phyloP scores from a whole-genome alignment of 768 basidiomycete species.

The Leccinum incarnatum region DNA sequence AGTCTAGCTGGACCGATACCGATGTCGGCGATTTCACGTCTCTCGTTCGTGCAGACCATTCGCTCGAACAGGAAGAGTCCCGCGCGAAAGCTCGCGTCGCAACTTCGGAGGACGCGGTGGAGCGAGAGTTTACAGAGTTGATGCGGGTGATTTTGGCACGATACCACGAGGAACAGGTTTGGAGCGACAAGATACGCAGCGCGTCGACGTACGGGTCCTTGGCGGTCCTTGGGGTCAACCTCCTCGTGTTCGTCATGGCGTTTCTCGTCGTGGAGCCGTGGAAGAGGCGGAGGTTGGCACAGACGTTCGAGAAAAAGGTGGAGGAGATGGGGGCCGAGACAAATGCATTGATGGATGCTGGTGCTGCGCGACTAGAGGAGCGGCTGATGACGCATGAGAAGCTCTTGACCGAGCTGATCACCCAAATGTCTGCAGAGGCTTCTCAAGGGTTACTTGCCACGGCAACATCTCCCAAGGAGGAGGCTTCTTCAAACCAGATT shows the following conservation, averaged over 20 bases:
- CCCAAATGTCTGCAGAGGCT: slow-evolving; percentile 12
- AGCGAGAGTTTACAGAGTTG: slow-evolving; percentile 82
- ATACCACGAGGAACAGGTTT: slow-evolving; percentile 98
- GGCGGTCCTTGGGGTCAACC: slow-evolving; percentile 80
- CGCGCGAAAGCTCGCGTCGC: slow-evolving; percentile 65
- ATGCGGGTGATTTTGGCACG: slow-evolving; percentile 86
- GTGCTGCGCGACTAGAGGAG: slow-evolving; percentile 46
- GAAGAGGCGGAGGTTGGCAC: slow-evolving; percentile 83
- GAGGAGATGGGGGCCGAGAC: slow-evolving; percentile 46
- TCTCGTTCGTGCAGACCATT: slow-evolving; percentile 88
- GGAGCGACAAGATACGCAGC: slow-evolving; percentile 98
- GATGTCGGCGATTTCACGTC: slow-evolving; percentile 88
- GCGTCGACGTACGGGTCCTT: slow-evolving; percentile 92
- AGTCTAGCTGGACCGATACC: slow-evolving; percentile 85
- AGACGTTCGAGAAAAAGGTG: slow-evolving; percentile 87
- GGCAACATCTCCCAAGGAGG: slow-evolving; percentile 4
- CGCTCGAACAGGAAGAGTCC: slow-evolving; percentile 76
- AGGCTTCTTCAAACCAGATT: slow-evolving; percentile 4
- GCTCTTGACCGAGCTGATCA: slow-evolving; percentile 30
- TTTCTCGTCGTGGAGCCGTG: slow-evolving; percentile 94
- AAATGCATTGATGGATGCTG: slow-evolving; percentile 44
- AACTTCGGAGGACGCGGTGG: slow-evolving; percentile 75
- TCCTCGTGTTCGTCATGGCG: slow-evolving; percentile 87
- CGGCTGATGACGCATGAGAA: slow-evolving; percentile 49
- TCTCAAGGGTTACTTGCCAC: slow-evolving; percentile 8